Percentiles rank a stretch among this genome's conserved stretches.
These are phyloP conservation scores for Phytophthora pluvialis DNA, from an alignment of 352 stramenopile species.

Conservation along the genomic window DNA sequence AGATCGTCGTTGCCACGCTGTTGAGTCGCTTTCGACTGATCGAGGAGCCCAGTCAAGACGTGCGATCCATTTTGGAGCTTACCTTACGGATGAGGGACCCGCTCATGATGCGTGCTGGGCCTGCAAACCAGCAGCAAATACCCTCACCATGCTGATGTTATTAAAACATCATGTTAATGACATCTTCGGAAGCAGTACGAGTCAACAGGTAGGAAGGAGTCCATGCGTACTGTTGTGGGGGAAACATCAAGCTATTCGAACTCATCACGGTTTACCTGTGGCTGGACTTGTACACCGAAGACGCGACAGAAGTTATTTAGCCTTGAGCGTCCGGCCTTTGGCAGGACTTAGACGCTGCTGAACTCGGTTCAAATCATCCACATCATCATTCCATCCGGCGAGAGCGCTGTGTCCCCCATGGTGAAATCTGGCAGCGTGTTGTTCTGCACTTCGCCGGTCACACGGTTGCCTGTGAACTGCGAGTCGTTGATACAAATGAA, in stretches of 20 bases:
- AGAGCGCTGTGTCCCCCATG: constrained; percentile 71
- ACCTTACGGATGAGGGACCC: constrained; percentile 10
- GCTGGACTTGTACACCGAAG: background rate
- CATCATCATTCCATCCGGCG: constrained; percentile 86
- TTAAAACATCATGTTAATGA: no score
- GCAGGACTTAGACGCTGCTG: background rate
- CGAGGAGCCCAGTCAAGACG: background rate
- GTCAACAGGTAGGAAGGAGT: no score
- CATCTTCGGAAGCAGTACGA: no score
- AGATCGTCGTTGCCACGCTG: constrained; percentile 3
- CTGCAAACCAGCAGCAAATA: background rate
- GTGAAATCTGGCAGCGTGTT: constrained; percentile 74
- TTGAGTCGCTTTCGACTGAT: background rate
- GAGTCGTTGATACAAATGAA: constrained; percentile 88
- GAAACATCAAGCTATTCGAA: background rate
- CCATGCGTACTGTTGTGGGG: no score
- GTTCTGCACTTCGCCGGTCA: constrained; percentile 55
- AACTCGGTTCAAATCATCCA: constrained; percentile 75
- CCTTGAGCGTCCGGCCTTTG: background rate
- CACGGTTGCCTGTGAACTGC: constrained; percentile 62
- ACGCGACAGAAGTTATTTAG: background rate
- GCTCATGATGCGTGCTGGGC: constrained; percentile 17
- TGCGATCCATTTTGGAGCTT: constrained; percentile 1
- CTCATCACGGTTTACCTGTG: background rate
- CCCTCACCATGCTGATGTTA: no score